Base-by-base conservation (phyloP, 495 filamentous ascomycete genomes). In the Aspergillus mulundensis region DNA sequence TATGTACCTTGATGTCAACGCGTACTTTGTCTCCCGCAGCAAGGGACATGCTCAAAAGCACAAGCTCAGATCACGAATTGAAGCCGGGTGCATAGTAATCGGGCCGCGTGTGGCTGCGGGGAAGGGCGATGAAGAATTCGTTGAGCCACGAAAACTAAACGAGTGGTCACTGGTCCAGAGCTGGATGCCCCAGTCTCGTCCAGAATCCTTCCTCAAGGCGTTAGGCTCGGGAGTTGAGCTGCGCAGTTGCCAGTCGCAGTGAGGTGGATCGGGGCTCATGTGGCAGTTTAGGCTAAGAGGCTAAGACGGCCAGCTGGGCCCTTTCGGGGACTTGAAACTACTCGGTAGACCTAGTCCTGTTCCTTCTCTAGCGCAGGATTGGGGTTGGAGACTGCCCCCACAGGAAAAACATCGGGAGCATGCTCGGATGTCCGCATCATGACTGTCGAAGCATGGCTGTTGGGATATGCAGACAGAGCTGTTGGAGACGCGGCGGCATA, bases 191-290 rank as follows among this genome's bases (percentile, higher is more conserved):
- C 56, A 55, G 59, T 64, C 32, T 36, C 32, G 12, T 36, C 62
- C 59, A 61, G 62, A 64, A 64, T 59, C 62, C 62, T 64, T 64
- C 62, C 62, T 60, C 55, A 44, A 30, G 49, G 14, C 51, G 62
- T 61, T 61, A 59, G 58, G 18, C 23, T 54, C 28, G 41, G 25
- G 25, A 23, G 19, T 45, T 34, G 32, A 7, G 32, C 32, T 36
- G 32, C 7, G 32, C 7, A 36, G 7, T 10, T 30, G 10, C n/a
- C n/a, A n/a, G n/a, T n/a, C n/a, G 28, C 28, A 30, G 28, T 14
- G 5, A 36, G 32, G 32, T 36, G 32, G 32, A 36, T 36, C 12
- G 32, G 32, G 32, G 32, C 32, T 36, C 32, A 36, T 36, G 32
- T 36, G 32, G 32, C 32, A 36, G 32, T 36, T 36, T 36, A 36